Conservation (phyloP, 768 basidiomycete species). For the Mycena belliarum region DNA sequence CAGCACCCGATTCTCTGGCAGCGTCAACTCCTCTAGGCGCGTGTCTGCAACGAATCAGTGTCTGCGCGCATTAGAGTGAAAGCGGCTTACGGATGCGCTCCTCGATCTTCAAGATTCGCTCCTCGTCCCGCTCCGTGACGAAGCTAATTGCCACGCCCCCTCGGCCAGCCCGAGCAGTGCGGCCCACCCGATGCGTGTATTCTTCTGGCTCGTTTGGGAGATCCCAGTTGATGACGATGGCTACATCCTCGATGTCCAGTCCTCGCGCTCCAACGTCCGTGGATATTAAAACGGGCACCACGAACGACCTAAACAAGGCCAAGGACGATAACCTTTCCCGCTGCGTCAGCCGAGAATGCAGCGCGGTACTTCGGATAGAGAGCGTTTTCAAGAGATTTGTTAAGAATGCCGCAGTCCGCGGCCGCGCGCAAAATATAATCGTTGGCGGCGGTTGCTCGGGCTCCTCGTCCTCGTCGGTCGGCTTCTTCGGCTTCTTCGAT, state of each 20-base stretch:
- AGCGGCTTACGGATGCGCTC: slow-evolving; percentile 73
- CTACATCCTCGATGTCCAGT: slow-evolving; percentile 94
- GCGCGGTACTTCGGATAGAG: slow-evolving; percentile 79
- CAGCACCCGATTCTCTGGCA: slow-evolving; percentile 82
- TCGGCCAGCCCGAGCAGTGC: slow-evolving; percentile 88
- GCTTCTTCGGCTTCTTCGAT: slow-evolving; percentile 39
- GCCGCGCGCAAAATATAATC: slow-evolving; percentile 88
- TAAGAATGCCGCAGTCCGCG: slow-evolving; percentile 89
- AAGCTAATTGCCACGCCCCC: slow-evolving; percentile 92
- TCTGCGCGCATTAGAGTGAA: background rate
- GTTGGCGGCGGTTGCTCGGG: slow-evolving; percentile 87
- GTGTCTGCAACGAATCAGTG: slow-evolving; percentile 49
- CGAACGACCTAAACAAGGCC: slow-evolving; percentile 80
- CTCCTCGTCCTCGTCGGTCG: slow-evolving; percentile 47
- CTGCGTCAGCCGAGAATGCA: slow-evolving; percentile 94
- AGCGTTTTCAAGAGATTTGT: slow-evolving; percentile 76
- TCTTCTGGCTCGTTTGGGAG: slow-evolving; percentile 88
- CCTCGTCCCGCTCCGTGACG: slow-evolving; percentile 92
- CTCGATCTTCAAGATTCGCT: slow-evolving; percentile 81
- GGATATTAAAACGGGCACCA: slow-evolving; percentile 89
- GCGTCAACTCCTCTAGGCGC: slow-evolving; percentile 67
- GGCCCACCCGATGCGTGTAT: slow-evolving; percentile 93
- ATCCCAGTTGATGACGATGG: slow-evolving; percentile 97
- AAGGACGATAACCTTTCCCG: slow-evolving; percentile 83
- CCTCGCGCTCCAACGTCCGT: slow-evolving; percentile 97